Evolutionary conservation across 768 basidiomycete genomes (phyloP).

Genomic region (Tulasnella sp.): DNA sequence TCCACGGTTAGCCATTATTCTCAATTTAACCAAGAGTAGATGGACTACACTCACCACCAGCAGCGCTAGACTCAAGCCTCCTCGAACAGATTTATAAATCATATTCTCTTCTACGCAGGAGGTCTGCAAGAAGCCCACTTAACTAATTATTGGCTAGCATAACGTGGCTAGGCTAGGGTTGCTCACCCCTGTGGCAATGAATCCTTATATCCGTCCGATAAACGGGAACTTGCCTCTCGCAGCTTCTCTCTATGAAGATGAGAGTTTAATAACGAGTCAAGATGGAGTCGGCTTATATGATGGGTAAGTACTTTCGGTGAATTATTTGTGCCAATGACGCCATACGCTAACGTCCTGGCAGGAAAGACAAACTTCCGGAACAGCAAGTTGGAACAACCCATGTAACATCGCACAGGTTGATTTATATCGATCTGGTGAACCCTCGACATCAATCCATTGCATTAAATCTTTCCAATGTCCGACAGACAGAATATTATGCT

Average conservation of each 20-base stretch:
- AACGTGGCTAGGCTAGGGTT: too few relatives aligned
- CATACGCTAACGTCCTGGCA: constrained; percentile 29
- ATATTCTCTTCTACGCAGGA: too few relatives aligned
- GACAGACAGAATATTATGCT: constrained; percentile 75
- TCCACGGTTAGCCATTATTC: too few relatives aligned
- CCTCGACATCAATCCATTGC: constrained; percentile 46
- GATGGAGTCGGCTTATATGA: constrained; percentile 83
- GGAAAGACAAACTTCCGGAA: constrained; percentile 65
- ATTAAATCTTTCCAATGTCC: constrained; percentile 49
- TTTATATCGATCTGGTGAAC: constrained; percentile 54
- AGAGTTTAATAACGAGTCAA: constrained; percentile 58
- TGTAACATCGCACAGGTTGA: constrained; percentile 70
- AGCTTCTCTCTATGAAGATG: constrained; percentile 68
- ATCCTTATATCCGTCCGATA: constrained; percentile 33
- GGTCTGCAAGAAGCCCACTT: too few relatives aligned
- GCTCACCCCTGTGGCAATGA: too few relatives aligned
- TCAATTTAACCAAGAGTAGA: too few relatives aligned
- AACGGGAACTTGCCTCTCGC: constrained; percentile 70
- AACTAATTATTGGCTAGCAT: too few relatives aligned
- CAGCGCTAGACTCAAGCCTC: too few relatives aligned
- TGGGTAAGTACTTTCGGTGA: constrained; percentile 42
- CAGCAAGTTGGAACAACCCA: constrained; percentile 64
- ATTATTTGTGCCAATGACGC: neutral
- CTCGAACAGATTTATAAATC: too few relatives aligned
- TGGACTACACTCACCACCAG: too few relatives aligned